These are phyloP conservation scores for Ustilago xerochloae DNA, from an alignment of 1,284 basidiomycete genomes.

Conservation along the genomic window DNA sequence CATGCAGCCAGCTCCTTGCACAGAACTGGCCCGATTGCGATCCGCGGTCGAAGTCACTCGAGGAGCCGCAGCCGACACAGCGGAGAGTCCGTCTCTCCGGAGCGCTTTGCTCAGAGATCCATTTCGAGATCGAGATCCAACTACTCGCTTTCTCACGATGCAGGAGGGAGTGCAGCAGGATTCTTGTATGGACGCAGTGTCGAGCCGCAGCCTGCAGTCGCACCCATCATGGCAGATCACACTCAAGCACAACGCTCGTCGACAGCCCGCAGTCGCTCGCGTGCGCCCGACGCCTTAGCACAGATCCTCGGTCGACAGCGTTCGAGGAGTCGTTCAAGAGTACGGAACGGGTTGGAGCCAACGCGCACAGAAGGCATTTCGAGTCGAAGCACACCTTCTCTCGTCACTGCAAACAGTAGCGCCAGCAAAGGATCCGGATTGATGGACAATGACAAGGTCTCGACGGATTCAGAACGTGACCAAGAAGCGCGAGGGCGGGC, in stretches of 20 bases:
- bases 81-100: slow-evolving; percentile 32
- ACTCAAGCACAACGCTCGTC: slow-evolving; percentile 41
- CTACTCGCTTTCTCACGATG: slow-evolving; percentile 29
- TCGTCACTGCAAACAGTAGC: not conserved
- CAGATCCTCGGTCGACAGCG: slow-evolving; percentile 43
- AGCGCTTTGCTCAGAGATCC: slow-evolving; percentile 28
- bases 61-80: slow-evolving; percentile 51
- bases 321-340: slow-evolving; percentile 36
- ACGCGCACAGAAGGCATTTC: not conserved
- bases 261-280: slow-evolving; percentile 39
- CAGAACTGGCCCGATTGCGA: slow-evolving; percentile 28
- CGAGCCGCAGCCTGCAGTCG: slow-evolving; percentile 17
- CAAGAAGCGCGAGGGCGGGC: slow-evolving; percentile 29
- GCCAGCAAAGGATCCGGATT: not conserved
- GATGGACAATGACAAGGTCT: slow-evolving; percentile 2
- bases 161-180: not conserved
- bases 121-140: slow-evolving; percentile 26
- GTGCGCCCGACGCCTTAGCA: slow-evolving; percentile 52
- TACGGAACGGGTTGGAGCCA: not conserved
- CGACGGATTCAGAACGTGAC: slow-evolving; percentile 16
- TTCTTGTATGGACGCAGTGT: slow-evolving; percentile 39
- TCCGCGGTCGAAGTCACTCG: slow-evolving; percentile 40
- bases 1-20: slow-evolving; percentile 6
- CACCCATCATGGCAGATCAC: slow-evolving; percentile 19
- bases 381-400: slow-evolving; percentile 1